Evolutionary conservation across 306 rosid species (phyloP), one percentile per base, ranked within the genome.

Genomic region (Prunus mira): DNA sequence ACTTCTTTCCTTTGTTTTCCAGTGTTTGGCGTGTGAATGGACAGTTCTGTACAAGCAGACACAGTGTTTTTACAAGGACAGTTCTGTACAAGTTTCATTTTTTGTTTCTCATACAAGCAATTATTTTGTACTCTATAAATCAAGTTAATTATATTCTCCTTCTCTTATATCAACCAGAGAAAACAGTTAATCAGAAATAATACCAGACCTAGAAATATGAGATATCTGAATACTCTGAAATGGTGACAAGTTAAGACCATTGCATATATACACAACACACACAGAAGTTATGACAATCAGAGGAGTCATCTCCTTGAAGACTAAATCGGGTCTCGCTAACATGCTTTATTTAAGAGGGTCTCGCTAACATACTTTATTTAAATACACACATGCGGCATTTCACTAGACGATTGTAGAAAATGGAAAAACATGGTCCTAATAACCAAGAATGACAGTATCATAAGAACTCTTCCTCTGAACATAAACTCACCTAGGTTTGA

Each of bases 401-500:
- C 43, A 27, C n/a, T 19, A 65, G 22, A 65, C 34, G 25, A 65
- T 9, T 34, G 25, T 32, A 19, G 49, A 19, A 46, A 45, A 47
- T 15, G 6, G 41, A 68, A 68, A 68, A 6, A 18, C 15, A 10
- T 19, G 32, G 73, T 49, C 27, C 22, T 68, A 25, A 47, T 47
- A 24, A 24, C 15, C 22, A 7, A 68, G n/a, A 68, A 43, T 43
- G 3, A 24, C 55, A 43, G 20, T 20, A 67, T 20, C 24, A n/a
- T 13, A 41, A 2, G 19, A 30, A 17, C 3, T 17, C 14, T 27
- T 6, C 22, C 2, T 3, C 1, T 64, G 67, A 62, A 67, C 58
- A 28, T 28, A 30, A 71, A 76, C 54, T 81, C 78, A 90, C 96
- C 96, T 90, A 68, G 96, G 96, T 77, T 83, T 88, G 61, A 90